A percentile compares a stretch with the other conserved stretches of the same genome.
phyloP scores from a whole-genome alignment of 768 basidiomycete genomes.

The Mrakia hoshinonis region DNA sequence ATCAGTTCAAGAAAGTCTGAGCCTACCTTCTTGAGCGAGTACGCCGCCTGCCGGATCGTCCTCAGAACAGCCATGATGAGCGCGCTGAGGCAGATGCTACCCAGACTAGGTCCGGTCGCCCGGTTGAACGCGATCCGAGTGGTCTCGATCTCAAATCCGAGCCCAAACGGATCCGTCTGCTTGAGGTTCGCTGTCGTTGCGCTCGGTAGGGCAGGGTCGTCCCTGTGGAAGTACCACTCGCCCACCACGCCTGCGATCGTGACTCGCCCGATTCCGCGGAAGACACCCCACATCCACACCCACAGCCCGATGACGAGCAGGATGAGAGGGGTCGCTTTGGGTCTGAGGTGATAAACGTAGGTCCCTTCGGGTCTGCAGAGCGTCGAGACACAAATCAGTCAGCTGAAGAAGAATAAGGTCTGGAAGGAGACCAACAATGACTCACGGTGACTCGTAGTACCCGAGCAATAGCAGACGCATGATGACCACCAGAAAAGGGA shows the following conservation, averaged over 20 bases:
- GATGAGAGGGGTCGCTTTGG: slow-evolving; percentile 70
- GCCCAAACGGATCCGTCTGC: slow-evolving; percentile 22
- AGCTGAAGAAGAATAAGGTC: neutral
- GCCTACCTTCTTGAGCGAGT: slow-evolving; percentile 2
- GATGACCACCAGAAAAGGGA: slow-evolving; percentile 40
- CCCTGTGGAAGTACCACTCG: slow-evolving; percentile 71
- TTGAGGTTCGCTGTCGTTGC: slow-evolving; percentile 26
- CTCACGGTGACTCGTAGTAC: slow-evolving; percentile 41
- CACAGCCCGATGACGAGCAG: slow-evolving; percentile 49
- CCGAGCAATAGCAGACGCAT: slow-evolving; percentile 40
- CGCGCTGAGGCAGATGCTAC: slow-evolving; percentile 66
- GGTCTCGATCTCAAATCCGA: slow-evolving; percentile 44
- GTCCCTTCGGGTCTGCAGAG: slow-evolving; percentile 36
- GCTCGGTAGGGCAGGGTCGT: slow-evolving; percentile 31
- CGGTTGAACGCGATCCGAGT: slow-evolving; percentile 71
- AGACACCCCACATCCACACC: slow-evolving; percentile 71
- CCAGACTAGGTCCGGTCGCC: slow-evolving; percentile 70
- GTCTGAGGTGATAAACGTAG: slow-evolving; percentile 50
- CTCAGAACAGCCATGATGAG: slow-evolving; percentile 67
- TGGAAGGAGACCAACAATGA: neutral
- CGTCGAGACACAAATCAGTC: neutral
- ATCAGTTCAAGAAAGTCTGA: neutral
- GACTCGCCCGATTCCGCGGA: slow-evolving; percentile 67
- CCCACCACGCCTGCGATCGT: slow-evolving; percentile 75
- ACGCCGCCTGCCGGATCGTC: neutral